A percentile compares a stretch with the other conserved stretches of the same genome.
phyloP scores from a whole-genome alignment of 176 grass and related monocot species.

The Poa annua region DNA sequence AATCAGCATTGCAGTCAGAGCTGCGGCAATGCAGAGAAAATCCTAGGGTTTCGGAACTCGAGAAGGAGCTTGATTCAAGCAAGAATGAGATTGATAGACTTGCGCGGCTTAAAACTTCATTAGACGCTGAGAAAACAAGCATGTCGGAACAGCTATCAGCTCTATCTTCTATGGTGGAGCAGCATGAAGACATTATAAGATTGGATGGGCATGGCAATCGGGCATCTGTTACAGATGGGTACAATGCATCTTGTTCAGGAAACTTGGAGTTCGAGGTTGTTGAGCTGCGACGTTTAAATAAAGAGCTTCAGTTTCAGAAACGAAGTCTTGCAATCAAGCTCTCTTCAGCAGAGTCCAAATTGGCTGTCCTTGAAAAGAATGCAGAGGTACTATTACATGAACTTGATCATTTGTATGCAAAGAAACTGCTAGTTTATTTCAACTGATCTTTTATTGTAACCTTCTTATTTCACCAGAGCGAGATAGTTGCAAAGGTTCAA shows the following conservation, averaged over 20 bases:
- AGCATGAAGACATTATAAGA: constrained; percentile 56
- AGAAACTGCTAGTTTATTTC: constrained; percentile 2
- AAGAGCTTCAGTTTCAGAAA: constrained; percentile 96
- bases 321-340: constrained; percentile 86
- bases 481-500: constrained; percentile 93
- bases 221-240: constrained; percentile 24
- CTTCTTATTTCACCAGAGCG: constrained; percentile 60
- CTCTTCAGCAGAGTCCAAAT: constrained; percentile 90
- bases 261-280: constrained; percentile 88
- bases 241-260: constrained; percentile 53
- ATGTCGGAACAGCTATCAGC: constrained; percentile 71
- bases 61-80: constrained; percentile 79
- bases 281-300: constrained; percentile 84
- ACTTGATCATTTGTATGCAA: constrained; percentile 29
- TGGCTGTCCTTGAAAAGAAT: constrained; percentile 74
- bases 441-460: constrained; percentile 34
- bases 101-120: constrained; percentile 47
- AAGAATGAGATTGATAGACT: constrained; percentile 72
- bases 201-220: constrained; percentile 45
- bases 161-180: constrained; percentile 63
- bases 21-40: constrained; percentile 75
- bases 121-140: constrained; percentile 75
- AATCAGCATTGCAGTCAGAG: constrained; percentile 68
- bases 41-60: constrained; percentile 75
- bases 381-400: constrained; percentile 70